Evolutionary conservation across 306 rosid genomes (phyloP).

Genomic region (Herpetospermum pedunculosum): DNA sequence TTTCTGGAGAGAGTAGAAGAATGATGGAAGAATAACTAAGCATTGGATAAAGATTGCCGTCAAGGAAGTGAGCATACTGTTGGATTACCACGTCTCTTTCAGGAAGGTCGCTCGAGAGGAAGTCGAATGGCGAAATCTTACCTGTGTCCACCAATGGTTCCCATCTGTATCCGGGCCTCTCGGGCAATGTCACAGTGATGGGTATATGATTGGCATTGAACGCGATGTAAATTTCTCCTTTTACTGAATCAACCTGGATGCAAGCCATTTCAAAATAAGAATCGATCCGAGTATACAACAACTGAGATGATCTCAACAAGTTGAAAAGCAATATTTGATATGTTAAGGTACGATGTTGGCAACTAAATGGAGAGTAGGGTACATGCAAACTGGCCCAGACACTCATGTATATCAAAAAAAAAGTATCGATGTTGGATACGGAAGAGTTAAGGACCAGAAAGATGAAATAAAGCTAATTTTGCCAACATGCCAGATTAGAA

Average conservation of each 20-base stretch:
- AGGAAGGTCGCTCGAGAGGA: constrained; percentile 50
- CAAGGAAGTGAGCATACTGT: constrained; percentile 81
- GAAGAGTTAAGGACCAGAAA: background rate
- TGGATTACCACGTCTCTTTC: constrained; percentile 49
- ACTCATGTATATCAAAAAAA: no score
- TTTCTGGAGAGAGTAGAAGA: constrained; percentile 46
- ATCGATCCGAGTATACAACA: background rate
- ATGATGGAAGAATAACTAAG: constrained; percentile 88
- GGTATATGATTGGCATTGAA: constrained; percentile 83
- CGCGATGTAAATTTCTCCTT: constrained; percentile 73
- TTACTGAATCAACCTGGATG: constrained; percentile 61
- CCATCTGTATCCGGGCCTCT: constrained; percentile 77
- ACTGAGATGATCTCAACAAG: background rate
- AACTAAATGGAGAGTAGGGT: no score
- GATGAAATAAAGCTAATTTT: background rate
- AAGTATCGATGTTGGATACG: background rate
- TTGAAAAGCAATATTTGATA: background rate
- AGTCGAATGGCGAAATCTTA: constrained; percentile 67
- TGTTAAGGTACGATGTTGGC: no score
- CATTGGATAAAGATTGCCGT: constrained; percentile 76
- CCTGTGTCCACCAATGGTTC: constrained; percentile 81
- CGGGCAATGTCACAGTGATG: constrained; percentile 50
- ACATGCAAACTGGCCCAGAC: no score
- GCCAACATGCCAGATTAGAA: background rate
- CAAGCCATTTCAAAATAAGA: background rate